Conservation (phyloP, 768 basidiomycete genomes). For the Podaxis carcinomalis region DNA sequence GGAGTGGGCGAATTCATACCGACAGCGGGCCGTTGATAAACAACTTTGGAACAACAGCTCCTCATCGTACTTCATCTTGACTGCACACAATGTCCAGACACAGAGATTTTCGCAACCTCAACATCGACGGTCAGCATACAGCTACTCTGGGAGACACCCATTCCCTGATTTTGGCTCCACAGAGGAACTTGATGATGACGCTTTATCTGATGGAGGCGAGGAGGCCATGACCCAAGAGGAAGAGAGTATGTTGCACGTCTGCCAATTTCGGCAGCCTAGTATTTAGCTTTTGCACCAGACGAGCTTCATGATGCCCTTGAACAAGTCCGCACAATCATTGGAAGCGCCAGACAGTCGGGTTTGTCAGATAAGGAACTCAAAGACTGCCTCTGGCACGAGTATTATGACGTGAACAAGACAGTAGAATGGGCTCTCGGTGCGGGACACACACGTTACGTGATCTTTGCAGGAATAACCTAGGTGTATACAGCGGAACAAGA, state of each 20-base stretch:
- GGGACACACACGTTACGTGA: conserved; percentile 20
- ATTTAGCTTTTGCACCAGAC: conserved; percentile 30
- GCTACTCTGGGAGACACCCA: not conserved
- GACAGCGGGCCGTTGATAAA: not conserved
- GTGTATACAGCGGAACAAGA: conserved; percentile 59
- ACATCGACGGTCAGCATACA: conserved; percentile 58
- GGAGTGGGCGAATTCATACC: not conserved
- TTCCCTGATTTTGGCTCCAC: conserved; percentile 10
- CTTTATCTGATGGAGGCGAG: conserved; percentile 72
- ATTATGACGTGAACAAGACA: conserved; percentile 79
- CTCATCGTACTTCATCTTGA: not conserved
- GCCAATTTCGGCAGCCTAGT: conserved; percentile 9
- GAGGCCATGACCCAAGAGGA: conserved; percentile 82
- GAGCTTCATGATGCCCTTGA: conserved; percentile 72
- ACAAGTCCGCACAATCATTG: conserved; percentile 63
- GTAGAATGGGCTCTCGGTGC: conserved; percentile 71
- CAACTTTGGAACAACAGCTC: conserved; percentile 4
- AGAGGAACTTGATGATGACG: conserved; percentile 88
- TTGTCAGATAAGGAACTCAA: conserved; percentile 72
- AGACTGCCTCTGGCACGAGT: conserved; percentile 81
- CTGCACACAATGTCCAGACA: conserved; percentile 80
- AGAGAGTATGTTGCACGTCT: conserved; percentile 45
- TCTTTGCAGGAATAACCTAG: conserved; percentile 3
- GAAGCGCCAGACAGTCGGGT: conserved; percentile 57
- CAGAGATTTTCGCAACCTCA: conserved; percentile 81